A percentile compares a stretch with the other conserved stretches of the same genome.
Evolutionary conservation across 345 rosid species (phyloP).

Genomic region (Brassica cretica): DNA sequence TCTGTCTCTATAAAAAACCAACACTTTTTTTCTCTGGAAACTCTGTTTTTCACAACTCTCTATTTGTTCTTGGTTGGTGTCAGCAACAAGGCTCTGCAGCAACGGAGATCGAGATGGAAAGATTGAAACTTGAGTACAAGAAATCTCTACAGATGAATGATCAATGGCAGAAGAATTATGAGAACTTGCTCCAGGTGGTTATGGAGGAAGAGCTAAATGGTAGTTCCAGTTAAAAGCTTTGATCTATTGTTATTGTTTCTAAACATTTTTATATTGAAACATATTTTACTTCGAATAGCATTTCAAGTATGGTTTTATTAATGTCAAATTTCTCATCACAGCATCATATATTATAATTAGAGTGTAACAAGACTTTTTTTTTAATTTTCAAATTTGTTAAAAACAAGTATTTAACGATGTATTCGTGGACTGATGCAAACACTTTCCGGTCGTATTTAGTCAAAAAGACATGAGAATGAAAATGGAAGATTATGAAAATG

Average conservation of each 20-base stretch:
- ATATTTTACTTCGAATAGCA: not conserved
- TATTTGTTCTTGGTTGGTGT: not conserved
- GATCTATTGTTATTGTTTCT: conserved; percentile 3
- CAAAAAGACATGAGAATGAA: not conserved
- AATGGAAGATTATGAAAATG: not conserved
- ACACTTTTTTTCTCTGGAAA: not conserved
- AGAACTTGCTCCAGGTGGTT: conserved; percentile 60
- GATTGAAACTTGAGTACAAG: conserved; percentile 52
- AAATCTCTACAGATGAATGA: conserved; percentile 47
- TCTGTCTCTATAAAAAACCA: not conserved
- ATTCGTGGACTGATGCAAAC: not conserved
- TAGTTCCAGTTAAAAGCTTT: conserved; percentile 17
- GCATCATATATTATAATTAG: not conserved
- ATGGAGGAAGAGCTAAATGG: conserved; percentile 44
- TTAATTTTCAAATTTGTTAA: not conserved
- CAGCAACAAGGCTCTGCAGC: conserved; percentile 55
- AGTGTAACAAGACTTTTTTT: not conserved
- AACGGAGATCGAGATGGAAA: conserved; percentile 67
- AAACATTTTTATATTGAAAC: not conserved
- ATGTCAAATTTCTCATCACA: not conserved
- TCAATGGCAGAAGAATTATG: conserved; percentile 65
- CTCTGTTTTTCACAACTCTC: not conserved
- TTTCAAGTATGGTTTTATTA: not conserved
- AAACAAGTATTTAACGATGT: not conserved
- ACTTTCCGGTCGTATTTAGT: not conserved